Evolutionary conservation across 306 rosid species (phyloP).

Genomic region (Sphenostylis stenocarpa): DNA sequence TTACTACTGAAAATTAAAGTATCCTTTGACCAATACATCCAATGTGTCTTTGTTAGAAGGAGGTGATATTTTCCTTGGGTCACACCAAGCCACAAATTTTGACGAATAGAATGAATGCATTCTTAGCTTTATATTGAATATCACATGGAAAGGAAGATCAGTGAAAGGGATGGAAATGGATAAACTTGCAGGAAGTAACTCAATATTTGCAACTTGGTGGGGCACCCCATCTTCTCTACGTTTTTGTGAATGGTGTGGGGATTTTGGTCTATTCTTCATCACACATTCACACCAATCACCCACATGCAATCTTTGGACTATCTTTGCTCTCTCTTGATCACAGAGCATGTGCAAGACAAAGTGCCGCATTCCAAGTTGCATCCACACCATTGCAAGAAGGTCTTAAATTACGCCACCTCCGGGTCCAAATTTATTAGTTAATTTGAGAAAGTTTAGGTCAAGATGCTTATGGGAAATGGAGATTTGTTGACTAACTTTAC

Average conservation of each 20-base stretch:
- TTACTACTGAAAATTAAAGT: too few species aligned
- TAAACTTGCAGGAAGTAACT: background rate
- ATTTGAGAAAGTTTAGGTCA: background rate
- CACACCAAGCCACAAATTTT: background rate
- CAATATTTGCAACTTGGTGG: slow-evolving; percentile 38
- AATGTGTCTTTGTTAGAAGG: too few species aligned
- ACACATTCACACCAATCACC: slow-evolving; percentile 22
- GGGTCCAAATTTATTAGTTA: background rate
- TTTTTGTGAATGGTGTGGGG: slow-evolving; percentile 25
- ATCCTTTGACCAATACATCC: too few species aligned
- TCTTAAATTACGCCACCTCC: background rate
- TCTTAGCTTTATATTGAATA: background rate
- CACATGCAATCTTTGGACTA: slow-evolving; percentile 33
- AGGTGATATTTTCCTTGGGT: too few species aligned
- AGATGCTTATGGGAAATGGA: slow-evolving; percentile 14
- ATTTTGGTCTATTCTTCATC: slow-evolving; percentile 23
- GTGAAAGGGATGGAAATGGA: slow-evolving; percentile 46
- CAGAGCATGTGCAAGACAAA: slow-evolving; percentile 40
- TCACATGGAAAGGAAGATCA: slow-evolving; percentile 43
- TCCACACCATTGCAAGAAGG: slow-evolving; percentile 23
- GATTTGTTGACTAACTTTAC: slow-evolving; percentile 27
- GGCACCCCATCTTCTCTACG: slow-evolving; percentile 25
- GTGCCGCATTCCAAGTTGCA: background rate
- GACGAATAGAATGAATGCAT: slow-evolving; percentile 19
- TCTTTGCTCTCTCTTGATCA: slow-evolving; percentile 23